phyloP scores from a whole-genome alignment of 768 basidiomycete genomes.

The Suillus cothurnatus region DNA sequence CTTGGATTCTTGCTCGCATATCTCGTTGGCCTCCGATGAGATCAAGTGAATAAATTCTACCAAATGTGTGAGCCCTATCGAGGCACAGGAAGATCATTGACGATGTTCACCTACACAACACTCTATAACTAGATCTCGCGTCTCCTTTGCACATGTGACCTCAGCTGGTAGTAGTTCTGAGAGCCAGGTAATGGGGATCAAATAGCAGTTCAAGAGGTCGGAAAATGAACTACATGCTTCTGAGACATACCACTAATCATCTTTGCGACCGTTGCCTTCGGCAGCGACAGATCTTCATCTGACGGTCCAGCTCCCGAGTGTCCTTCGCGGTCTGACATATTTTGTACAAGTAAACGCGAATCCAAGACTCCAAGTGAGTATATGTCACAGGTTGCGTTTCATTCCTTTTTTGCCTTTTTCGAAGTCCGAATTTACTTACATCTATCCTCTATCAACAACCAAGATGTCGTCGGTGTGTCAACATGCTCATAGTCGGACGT shows the following conservation, averaged over 20 bases:
- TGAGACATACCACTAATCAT: slow-evolving; percentile 79
- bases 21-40: slow-evolving; percentile 96
- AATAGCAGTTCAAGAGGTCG: slow-evolving; percentile 12
- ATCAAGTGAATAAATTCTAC: slow-evolving; percentile 97
- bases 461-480: slow-evolving; percentile 67
- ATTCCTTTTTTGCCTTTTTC: slow-evolving; percentile 33
- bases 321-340: slow-evolving; percentile 93
- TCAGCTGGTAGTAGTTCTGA: slow-evolving; percentile 89
- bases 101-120: slow-evolving; percentile 95
- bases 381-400: slow-evolving; percentile 17
- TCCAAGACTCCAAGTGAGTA: slow-evolving; percentile 7
- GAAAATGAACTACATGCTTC: slow-evolving; percentile 8
- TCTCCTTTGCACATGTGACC: slow-evolving; percentile 91
- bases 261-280: slow-evolving; percentile 97
- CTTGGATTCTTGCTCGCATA: slow-evolving; percentile 97
- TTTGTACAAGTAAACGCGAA: slow-evolving; percentile 31
- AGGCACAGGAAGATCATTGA: slow-evolving; percentile 10
- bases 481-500: slow-evolving; percentile 8
- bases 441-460: slow-evolving; percentile 40
- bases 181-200: slow-evolving; percentile 9
- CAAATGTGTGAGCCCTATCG: slow-evolving; percentile 17
- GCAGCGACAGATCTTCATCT: slow-evolving; percentile 94
- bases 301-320: slow-evolving; percentile 60
- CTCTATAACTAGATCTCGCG: slow-evolving; percentile 95
- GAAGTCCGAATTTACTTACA: slow-evolving; percentile 39